phyloP scores from a whole-genome alignment of 2,329 filamentous ascomycete species.

The Fusarium sacchari region DNA sequence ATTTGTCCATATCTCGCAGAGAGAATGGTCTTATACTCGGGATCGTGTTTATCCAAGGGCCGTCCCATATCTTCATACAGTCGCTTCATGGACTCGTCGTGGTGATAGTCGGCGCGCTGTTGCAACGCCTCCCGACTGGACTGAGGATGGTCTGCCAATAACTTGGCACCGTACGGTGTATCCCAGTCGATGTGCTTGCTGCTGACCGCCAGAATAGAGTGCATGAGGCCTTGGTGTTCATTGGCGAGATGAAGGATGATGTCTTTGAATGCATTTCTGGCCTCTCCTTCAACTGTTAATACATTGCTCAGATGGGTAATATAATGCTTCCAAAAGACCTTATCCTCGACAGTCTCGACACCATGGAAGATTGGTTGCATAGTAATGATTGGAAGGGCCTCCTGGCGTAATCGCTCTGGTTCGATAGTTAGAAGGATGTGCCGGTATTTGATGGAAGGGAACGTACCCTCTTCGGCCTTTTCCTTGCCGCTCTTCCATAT shows the following conservation, averaged over 20 bases:
- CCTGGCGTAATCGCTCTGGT: constrained; percentile 61
- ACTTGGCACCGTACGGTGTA: constrained; percentile 64
- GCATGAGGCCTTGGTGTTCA: constrained; percentile 84
- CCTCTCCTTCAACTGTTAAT: constrained; percentile 82
- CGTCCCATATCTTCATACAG: constrained; percentile 59
- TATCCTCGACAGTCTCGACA: constrained; percentile 82
- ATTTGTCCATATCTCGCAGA: constrained; percentile 71
- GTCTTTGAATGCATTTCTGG: constrained; percentile 86
- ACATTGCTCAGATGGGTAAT: constrained; percentile 81
- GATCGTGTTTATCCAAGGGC: constrained; percentile 54
- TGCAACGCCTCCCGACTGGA: constrained; percentile 59
- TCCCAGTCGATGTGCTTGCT: constrained; percentile 77
- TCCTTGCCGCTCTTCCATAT: constrained; percentile 89
- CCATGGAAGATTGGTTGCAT: constrained; percentile 79
- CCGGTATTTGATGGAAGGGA: not conserved
- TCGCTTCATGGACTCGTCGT: constrained; percentile 63
- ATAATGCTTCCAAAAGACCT: constrained; percentile 85
- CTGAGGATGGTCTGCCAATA: constrained; percentile 61
- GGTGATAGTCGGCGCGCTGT: constrained; percentile 65
- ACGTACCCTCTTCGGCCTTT: constrained; percentile 73
- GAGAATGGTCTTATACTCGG: constrained; percentile 58
- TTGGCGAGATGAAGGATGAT: constrained; percentile 85
- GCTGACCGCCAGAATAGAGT: constrained; percentile 85
- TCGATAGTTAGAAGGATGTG: constrained; percentile 17
- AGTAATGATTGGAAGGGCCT: constrained; percentile 63